Evolutionary conservation across 148 eudicot genomes (phyloP).

Genomic region (Diospyros lotus): DNA sequence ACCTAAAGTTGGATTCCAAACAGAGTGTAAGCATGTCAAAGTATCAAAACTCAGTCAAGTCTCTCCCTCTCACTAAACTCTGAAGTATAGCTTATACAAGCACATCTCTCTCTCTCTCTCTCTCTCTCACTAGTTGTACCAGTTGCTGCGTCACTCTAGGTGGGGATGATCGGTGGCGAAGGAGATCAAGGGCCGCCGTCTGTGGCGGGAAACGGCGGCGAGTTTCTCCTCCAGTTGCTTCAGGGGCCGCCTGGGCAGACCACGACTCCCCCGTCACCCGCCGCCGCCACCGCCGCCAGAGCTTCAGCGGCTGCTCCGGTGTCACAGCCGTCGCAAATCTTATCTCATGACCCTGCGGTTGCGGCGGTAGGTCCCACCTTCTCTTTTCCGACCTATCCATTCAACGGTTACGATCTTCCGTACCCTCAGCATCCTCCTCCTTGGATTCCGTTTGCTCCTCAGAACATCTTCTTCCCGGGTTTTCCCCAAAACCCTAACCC

Average conservation of each 20-base stretch:
- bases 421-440: constrained; percentile 15
- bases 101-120: too few species aligned
- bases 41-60: too few species aligned
- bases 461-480: constrained; percentile 39
- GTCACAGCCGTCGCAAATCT: neutral
- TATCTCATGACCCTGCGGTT: constrained; percentile 12
- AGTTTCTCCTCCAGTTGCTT: constrained; percentile 65
- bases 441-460: constrained; percentile 32
- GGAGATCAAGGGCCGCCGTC: constrained; percentile 31
- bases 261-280: constrained; percentile 15
- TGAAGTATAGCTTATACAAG: too few species aligned
- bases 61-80: too few species aligned
- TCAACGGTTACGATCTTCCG: constrained; percentile 23
- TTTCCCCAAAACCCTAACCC: constrained; percentile 41
- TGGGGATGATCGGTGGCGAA: constrained; percentile 36
- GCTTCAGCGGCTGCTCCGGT: neutral
- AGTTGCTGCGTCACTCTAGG: too few species aligned
- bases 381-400: constrained; percentile 15
- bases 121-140: too few species aligned
- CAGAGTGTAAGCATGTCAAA: too few species aligned
- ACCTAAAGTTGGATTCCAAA: too few species aligned
- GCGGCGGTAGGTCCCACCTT: constrained; percentile 59
- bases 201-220: constrained; percentile 38
- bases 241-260: constrained; percentile 33
- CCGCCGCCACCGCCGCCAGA: constrained; percentile 7